Conservation (phyloP, 2,329 filamentous ascomycete species). For the Aspergillus novoparasiticus region DNA sequence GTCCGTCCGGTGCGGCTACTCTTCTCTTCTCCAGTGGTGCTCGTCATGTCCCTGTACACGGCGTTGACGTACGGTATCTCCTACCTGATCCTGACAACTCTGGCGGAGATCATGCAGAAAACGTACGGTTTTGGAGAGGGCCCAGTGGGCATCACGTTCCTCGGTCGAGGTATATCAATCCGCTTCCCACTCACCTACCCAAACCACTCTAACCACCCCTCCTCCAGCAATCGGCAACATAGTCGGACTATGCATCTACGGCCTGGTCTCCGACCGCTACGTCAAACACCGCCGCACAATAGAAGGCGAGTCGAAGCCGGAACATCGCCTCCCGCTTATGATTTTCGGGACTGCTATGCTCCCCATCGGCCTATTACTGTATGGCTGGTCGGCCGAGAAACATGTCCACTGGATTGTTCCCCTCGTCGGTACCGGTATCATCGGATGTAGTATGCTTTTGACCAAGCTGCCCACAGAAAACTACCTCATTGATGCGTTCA, state of each 20-base stretch:
- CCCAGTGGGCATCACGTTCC: neutral
- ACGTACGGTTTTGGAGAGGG: neutral
- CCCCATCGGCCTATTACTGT: neutral
- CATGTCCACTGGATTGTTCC: neutral
- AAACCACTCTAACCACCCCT: no score
- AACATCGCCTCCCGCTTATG: neutral
- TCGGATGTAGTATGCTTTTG: neutral
- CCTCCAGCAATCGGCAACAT: neutral
- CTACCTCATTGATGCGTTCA: neutral
- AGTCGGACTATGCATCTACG: neutral
- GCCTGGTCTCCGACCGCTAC: neutral
- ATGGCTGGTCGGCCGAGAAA: neutral
- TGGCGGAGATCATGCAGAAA: neutral
- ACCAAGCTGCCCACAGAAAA: neutral
- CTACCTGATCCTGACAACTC: neutral
- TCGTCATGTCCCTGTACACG: neutral
- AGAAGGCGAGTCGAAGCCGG: neutral
- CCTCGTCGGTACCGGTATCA: neutral
- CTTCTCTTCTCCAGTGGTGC: neutral
- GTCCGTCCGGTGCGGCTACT: neutral
- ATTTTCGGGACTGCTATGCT: neutral
- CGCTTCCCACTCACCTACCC: neutral
- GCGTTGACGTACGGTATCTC: neutral
- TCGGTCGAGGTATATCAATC: neutral
- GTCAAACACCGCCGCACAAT: neutral